Evolutionary conservation across 2,329 filamentous ascomycete species (phyloP).

Genomic region (Mariannaea elegans): DNA sequence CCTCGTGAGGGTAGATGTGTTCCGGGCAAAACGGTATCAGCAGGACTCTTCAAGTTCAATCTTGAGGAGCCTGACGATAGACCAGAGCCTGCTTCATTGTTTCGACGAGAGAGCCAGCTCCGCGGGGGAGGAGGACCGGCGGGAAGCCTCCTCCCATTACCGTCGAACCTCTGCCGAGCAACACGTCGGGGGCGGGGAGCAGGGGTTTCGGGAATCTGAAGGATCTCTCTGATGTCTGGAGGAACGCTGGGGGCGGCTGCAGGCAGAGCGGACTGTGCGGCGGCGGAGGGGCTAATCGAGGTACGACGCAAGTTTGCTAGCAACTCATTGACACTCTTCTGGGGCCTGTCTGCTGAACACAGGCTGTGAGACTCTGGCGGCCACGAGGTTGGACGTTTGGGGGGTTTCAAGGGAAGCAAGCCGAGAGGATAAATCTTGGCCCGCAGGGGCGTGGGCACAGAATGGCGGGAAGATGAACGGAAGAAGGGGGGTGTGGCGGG

Average conservation of each 20-base stretch:
- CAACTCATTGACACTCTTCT: conserved; percentile 65
- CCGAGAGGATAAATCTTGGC: conserved; percentile 32
- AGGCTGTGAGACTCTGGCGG: conserved; percentile 41
- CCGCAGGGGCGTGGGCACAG: not conserved
- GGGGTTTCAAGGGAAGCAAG: conserved; percentile 35
- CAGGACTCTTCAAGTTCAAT: conserved; percentile 29
- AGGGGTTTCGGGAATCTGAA: conserved; percentile 67
- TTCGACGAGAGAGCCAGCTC: conserved; percentile 58
- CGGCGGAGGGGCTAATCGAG: conserved; percentile 42
- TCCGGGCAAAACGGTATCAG: conserved; percentile 53
- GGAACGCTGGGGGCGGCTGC: conserved; percentile 62
- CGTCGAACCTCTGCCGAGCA: conserved; percentile 53
- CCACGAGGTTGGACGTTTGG: conserved; percentile 39
- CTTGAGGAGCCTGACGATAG: conserved; percentile 30
- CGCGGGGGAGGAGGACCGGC: conserved; percentile 67
- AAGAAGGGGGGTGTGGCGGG: conserved; percentile 23
- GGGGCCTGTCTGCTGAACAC: conserved; percentile 44
- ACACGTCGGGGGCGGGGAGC: conserved; percentile 58
- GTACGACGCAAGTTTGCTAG: conserved; percentile 65
- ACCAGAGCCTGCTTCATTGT: conserved; percentile 25
- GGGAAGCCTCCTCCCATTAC: conserved; percentile 60
- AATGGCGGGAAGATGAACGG: conserved; percentile 12
- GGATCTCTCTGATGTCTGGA: conserved; percentile 65
- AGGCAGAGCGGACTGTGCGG: conserved; percentile 40
- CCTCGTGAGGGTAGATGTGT: conserved; percentile 52